These are phyloP conservation scores for Candida sojae DNA, from an alignment of 1,139 yeast genomes.

Conservation along the genomic window DNA sequence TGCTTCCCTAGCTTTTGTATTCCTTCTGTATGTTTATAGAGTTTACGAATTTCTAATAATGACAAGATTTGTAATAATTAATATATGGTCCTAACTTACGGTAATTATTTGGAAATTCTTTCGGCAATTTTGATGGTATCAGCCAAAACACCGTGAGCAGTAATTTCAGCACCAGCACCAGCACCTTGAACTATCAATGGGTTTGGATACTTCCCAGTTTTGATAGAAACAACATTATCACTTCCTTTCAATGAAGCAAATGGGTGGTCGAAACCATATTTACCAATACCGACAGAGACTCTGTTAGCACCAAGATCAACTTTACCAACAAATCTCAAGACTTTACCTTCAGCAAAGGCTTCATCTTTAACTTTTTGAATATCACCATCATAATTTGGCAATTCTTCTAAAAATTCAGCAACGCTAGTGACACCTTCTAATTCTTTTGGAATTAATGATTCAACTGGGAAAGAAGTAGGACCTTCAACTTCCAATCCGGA, in stretches of 20 bases:
- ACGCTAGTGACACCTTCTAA: constrained; percentile 74
- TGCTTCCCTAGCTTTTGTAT: constrained; percentile 6
- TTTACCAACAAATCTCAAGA: constrained; percentile 88
- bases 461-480: constrained; percentile 96
- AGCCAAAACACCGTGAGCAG: constrained; percentile 97
- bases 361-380: constrained; percentile 74
- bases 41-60: not conserved
- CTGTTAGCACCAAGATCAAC: constrained; percentile 71
- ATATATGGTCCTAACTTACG: no score
- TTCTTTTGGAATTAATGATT: constrained; percentile 85
- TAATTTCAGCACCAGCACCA: constrained; percentile 98
- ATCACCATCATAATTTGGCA: constrained; percentile 82
- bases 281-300: constrained; percentile 85
- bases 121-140: constrained; percentile 90
- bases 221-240: constrained; percentile 91
- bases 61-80: not conserved
- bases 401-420: constrained; percentile 73
- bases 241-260: constrained; percentile 95
- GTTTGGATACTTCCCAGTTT: constrained; percentile 86
- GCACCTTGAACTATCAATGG: constrained; percentile 98
- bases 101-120: constrained; percentile 55
- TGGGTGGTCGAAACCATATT: constrained; percentile 85
- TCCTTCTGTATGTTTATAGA: constrained; percentile 2
- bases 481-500: constrained; percentile 84
- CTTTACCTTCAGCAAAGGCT: constrained; percentile 83